A percentile compares a stretch with the other conserved stretches of the same genome.
phyloP scores from a whole-genome alignment of 1,284 basidiomycete species.

The Fomitopsis schrenkii region DNA sequence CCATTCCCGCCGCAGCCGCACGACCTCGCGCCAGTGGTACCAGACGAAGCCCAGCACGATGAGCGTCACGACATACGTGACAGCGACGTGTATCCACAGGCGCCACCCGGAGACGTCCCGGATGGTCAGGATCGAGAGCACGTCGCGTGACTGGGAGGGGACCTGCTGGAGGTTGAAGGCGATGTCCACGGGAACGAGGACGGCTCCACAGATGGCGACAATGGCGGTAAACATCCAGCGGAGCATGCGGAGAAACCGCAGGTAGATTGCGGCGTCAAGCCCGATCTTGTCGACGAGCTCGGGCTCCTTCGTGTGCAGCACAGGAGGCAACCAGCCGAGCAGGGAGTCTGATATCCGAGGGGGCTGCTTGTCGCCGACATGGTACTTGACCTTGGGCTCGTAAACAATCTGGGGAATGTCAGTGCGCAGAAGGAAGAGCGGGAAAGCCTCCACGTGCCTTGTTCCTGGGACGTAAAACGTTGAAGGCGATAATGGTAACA shows the following conservation, averaged over 20 bases:
- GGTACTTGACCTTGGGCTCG: conserved; percentile 86
- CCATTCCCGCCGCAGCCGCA: conserved; percentile 63
- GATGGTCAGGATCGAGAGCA: conserved; percentile 76
- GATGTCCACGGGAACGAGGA: conserved; percentile 81
- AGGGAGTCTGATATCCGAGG: conserved; percentile 80
- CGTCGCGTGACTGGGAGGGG: conserved; percentile 44
- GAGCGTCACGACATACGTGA: conserved; percentile 70
- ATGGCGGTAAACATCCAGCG: conserved; percentile 74
- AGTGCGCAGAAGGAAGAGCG: neutral
- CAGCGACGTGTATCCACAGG: conserved; percentile 74
- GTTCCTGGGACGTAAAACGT: conserved; percentile 62
- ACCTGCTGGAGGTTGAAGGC: conserved; percentile 69
- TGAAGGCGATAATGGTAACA: conserved; percentile 56
- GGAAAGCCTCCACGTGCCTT: conserved; percentile 35
- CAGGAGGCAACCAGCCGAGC: conserved; percentile 87
- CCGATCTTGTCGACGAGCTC: conserved; percentile 89
- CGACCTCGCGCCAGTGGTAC: conserved; percentile 72
- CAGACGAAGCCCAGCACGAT: conserved; percentile 64
- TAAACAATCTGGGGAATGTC: conserved; percentile 62
- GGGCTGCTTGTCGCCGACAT: conserved; percentile 75
- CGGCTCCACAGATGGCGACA: conserved; percentile 62
- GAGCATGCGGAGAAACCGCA: conserved; percentile 88
- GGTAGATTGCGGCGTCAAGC: conserved; percentile 89
- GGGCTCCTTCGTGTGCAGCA: conserved; percentile 81
- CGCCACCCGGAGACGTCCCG: conserved; percentile 64